A percentile compares a stretch with the other conserved stretches of the same genome.
These are phyloP conservation scores for Endocalyx cinctus DNA, from an alignment of 2,329 filamentous ascomycete species.

Conservation along the genomic window DNA sequence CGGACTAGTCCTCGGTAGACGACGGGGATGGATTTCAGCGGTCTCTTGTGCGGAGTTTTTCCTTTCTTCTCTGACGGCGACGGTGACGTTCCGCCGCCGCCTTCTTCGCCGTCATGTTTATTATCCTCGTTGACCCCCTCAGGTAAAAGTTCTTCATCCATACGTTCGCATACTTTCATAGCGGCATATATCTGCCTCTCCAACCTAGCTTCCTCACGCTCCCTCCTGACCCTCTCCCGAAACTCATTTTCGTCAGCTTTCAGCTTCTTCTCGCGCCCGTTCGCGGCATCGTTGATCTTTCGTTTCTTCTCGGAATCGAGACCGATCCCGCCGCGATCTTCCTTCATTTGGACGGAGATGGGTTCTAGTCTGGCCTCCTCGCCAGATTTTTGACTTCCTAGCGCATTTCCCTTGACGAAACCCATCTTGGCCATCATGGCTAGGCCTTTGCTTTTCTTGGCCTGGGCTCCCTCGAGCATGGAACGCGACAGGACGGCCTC, in stretches of 20 bases:
- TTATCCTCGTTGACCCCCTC: constrained; percentile 11
- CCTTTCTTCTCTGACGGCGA: constrained; percentile 29
- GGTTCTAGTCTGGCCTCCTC: constrained; percentile 53
- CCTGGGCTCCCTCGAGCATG: constrained; percentile 49
- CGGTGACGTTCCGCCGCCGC: constrained; percentile 13
- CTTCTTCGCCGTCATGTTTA: constrained; percentile 13
- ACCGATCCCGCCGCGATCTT: constrained; percentile 78
- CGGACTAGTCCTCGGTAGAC: constrained; percentile 75
- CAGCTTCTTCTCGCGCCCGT: constrained; percentile 52
- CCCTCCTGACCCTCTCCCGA: constrained; percentile 64
- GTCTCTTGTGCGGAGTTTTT: constrained; percentile 39
- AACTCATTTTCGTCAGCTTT: constrained; percentile 68
- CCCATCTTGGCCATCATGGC: constrained; percentile 98
- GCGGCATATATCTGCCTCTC: constrained; percentile 71
- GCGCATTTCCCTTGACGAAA: constrained; percentile 68
- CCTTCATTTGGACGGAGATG: constrained; percentile 70
- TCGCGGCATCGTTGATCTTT: constrained; percentile 61
- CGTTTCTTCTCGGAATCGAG: constrained; percentile 79
- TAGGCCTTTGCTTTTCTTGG: constrained; percentile 75
- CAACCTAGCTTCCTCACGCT: constrained; percentile 62
- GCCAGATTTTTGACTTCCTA: constrained; percentile 62
- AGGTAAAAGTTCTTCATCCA: constrained; percentile 53
- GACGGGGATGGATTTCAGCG: constrained; percentile 66
- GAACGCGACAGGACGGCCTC: constrained; percentile 74
- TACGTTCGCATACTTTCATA: constrained; percentile 75